phyloP scores from a whole-genome alignment of 1,284 basidiomycete species.

The Rhodotorula sp. region DNA sequence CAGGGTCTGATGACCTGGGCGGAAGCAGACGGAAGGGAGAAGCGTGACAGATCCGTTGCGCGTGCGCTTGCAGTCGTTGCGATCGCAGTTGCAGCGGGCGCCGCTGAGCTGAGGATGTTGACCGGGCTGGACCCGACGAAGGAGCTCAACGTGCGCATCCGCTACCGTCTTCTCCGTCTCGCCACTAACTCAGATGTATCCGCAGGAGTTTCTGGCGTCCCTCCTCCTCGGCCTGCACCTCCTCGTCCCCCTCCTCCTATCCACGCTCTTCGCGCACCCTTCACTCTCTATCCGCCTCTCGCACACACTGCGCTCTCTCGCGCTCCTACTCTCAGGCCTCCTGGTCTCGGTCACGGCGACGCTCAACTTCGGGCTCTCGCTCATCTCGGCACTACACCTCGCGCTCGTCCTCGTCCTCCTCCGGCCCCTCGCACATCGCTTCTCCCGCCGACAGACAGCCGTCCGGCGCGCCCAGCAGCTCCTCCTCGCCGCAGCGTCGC shows the following conservation, averaged over 20 bases:
- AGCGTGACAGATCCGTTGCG: slow-evolving; percentile 54
- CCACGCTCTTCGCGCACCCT: slow-evolving; percentile 5
- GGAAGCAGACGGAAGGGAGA: slow-evolving; percentile 50
- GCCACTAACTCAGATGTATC: not conserved
- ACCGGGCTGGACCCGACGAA: slow-evolving; percentile 22
- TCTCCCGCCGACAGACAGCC: slow-evolving; percentile 10
- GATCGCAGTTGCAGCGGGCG: slow-evolving; percentile 36
- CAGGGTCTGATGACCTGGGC: slow-evolving; percentile 73
- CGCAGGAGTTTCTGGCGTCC: slow-evolving; percentile 23
- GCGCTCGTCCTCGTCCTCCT: slow-evolving; percentile 24
- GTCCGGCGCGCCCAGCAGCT: slow-evolving; percentile 33
- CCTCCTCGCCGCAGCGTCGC: not conserved
- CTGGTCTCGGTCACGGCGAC: slow-evolving; percentile 80
- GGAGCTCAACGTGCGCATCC: slow-evolving; percentile 37
- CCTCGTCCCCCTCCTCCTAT: slow-evolving; percentile 41
- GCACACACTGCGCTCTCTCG: slow-evolving; percentile 63
- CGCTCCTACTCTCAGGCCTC: slow-evolving; percentile 74
- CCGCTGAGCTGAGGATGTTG: slow-evolving; percentile 26
- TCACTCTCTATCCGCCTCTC: slow-evolving; percentile 44
- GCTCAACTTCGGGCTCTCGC: slow-evolving; percentile 60
- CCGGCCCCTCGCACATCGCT: not conserved
- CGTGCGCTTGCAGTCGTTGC: slow-evolving; percentile 60
- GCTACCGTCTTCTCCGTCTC: slow-evolving; percentile 27
- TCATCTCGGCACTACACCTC: slow-evolving; percentile 41
- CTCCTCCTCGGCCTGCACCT: slow-evolving; percentile 40